Conservation (phyloP, 345 rosid species). For the Xanthoceras sorbifolium region DNA sequence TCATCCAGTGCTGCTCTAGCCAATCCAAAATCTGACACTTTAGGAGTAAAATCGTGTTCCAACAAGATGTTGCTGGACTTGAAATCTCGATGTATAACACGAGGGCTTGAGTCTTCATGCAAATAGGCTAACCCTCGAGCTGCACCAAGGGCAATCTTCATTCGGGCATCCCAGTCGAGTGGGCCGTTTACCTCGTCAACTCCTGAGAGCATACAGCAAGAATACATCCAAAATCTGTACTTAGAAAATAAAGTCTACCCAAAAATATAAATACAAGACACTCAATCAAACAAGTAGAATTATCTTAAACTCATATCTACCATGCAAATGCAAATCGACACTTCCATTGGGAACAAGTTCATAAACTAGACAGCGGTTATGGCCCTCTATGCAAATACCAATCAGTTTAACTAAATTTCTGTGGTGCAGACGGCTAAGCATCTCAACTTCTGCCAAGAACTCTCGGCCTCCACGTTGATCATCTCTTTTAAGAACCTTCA, state of each 20-base stretch:
- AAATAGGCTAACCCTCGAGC: slow-evolving; percentile 81
- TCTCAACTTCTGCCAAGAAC: slow-evolving; percentile 78
- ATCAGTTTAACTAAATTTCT: slow-evolving; percentile 66
- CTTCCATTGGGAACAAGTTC: slow-evolving; percentile 77
- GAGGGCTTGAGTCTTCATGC: slow-evolving; percentile 77
- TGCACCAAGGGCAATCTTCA: slow-evolving; percentile 79
- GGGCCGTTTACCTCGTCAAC: slow-evolving; percentile 48
- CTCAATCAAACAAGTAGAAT: not conserved
- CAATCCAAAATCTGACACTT: slow-evolving; percentile 78
- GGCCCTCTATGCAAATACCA: slow-evolving; percentile 58
- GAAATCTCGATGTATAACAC: slow-evolving; percentile 74
- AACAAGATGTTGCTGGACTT: slow-evolving; percentile 75
- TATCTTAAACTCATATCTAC: slow-evolving; percentile 27
- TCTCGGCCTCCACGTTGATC: slow-evolving; percentile 62
- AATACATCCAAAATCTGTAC: not conserved
- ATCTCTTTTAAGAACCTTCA: slow-evolving; percentile 71
- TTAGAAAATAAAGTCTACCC: not conserved
- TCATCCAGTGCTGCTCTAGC: slow-evolving; percentile 71
- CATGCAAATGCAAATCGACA: slow-evolving; percentile 71
- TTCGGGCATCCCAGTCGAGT: slow-evolving; percentile 70
- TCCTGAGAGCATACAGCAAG: slow-evolving; percentile 40
- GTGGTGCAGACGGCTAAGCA: slow-evolving; percentile 81
- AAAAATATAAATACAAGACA: not conserved
- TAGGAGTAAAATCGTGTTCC: slow-evolving; percentile 71
- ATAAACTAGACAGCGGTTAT: slow-evolving; percentile 58